phyloP scores from a whole-genome alignment of 495 filamentous ascomycete species.

The Penicillium coprophilum region DNA sequence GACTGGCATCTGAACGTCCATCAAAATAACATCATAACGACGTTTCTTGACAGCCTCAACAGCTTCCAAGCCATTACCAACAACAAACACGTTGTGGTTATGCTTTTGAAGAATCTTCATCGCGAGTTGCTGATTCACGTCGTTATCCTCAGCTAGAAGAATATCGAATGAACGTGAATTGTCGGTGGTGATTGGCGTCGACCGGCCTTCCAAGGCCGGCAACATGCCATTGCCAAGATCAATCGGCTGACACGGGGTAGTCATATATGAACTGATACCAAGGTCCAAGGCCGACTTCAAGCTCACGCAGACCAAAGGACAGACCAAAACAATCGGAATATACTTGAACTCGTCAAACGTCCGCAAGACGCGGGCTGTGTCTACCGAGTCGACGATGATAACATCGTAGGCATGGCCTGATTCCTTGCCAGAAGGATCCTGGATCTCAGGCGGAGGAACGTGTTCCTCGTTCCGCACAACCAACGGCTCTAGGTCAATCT shows the following conservation, averaged over 20 bases:
- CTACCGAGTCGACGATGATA: constrained; percentile 93
- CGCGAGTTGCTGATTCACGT: constrained; percentile 93
- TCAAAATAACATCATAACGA: constrained; percentile 93
- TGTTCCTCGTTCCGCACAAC: constrained; percentile 69
- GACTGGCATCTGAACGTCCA: constrained; percentile 99
- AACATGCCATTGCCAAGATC: constrained; percentile 98
- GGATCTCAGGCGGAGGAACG: constrained; percentile 59
- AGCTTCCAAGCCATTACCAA: constrained; percentile 91
- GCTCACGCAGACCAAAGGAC: constrained; percentile 86
- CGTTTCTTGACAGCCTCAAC: constrained; percentile 85
- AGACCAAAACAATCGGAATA: constrained; percentile 91
- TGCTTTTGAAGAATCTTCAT: constrained; percentile 98
- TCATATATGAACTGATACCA: constrained; percentile 98
- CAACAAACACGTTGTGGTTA: constrained; percentile 93
- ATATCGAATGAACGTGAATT: constrained; percentile 96
- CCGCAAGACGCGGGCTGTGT: constrained; percentile 79
- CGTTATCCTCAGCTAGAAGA: constrained; percentile 94
- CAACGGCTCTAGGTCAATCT: constrained; percentile 76
- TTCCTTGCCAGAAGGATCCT: constrained; percentile 54
- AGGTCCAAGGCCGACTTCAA: constrained; percentile 94
- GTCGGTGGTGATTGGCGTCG: constrained; percentile 86
- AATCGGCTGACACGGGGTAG: constrained; percentile 90
- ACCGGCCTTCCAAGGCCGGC: constrained; percentile 92
- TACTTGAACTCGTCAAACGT: constrained; percentile 95
- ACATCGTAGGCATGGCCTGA: constrained; percentile 81